Percentiles rank a stretch among this genome's conserved stretches.
phyloP scores from a whole-genome alignment of 371 early-diverging fungal species.

The Haplosporangium sp. region DNA sequence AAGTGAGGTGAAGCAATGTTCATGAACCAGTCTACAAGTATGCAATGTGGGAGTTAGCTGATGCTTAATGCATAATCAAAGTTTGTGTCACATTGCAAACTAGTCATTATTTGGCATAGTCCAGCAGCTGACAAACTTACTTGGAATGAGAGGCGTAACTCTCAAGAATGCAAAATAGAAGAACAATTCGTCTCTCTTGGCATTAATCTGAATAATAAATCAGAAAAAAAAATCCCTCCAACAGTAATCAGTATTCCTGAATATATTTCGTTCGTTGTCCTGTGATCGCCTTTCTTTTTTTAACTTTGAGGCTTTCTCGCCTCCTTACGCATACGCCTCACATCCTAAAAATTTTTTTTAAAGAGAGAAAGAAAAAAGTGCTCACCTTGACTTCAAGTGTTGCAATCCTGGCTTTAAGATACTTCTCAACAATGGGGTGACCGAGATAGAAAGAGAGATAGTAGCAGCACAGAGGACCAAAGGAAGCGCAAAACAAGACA shows the following conservation, averaged over 20 bases:
- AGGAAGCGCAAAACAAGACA: constrained; percentile 63
- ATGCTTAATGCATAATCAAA: background rate
- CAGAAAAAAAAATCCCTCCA: background rate
- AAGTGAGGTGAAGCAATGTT: constrained; percentile 75
- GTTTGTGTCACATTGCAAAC: constrained; percentile 1
- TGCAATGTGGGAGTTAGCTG: too few relatives aligned
- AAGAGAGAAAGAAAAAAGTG: too few relatives aligned
- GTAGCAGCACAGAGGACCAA: constrained; percentile 67
- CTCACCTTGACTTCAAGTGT: constrained; percentile 66
- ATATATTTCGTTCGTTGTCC: background rate
- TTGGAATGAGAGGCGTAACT: constrained; percentile 47
- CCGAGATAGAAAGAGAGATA: constrained; percentile 66
- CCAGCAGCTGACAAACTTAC: constrained; percentile 16
- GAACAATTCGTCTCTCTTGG: constrained; percentile 46
- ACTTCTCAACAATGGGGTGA: constrained; percentile 65
- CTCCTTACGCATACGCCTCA: background rate
- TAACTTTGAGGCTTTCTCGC: background rate
- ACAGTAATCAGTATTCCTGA: too few relatives aligned
- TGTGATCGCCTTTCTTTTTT: background rate
- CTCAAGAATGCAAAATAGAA: constrained; percentile 55
- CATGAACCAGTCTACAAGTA: constrained; percentile 65
- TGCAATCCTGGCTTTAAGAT: constrained; percentile 62
- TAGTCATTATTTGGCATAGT: constrained; percentile 19
- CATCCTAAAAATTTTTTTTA: background rate
- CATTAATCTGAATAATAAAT: constrained; percentile 29